These are phyloP conservation scores for Piper betle DNA, from an alignment of 164 flowering plant species.

Conservation along the genomic window DNA sequence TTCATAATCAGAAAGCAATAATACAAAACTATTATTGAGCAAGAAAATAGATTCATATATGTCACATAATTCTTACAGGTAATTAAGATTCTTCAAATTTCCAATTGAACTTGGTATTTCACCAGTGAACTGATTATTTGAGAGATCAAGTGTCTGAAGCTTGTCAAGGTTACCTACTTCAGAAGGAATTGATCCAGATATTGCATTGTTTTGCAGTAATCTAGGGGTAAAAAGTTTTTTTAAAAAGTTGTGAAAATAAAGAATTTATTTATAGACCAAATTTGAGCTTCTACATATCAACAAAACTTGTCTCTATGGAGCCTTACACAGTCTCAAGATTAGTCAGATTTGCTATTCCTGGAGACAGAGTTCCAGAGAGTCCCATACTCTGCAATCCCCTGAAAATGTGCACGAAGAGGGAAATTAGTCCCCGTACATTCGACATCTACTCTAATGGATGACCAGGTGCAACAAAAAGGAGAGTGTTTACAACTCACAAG, in stretches of 20 bases:
- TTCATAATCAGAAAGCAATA: background rate
- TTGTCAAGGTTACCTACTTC: slow-evolving; percentile 63
- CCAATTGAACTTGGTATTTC: slow-evolving; percentile 73
- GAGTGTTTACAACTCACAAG: slow-evolving; percentile 40
- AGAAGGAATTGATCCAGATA: slow-evolving; percentile 73
- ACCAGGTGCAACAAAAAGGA: background rate
- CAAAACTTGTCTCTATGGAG: background rate
- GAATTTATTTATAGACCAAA: background rate
- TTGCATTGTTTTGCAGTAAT: slow-evolving; percentile 80
- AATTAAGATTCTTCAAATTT: slow-evolving; percentile 60
- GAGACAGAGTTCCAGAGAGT: slow-evolving; percentile 72
- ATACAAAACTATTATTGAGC: background rate
- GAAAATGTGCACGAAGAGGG: slow-evolving; percentile 4
- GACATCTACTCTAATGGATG: no score
- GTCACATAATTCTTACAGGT: slow-evolving; percentile 42
- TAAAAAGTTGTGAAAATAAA: background rate
- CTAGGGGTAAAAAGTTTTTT: slow-evolving; percentile 23
- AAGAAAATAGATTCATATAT: background rate
- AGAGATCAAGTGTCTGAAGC: slow-evolving; percentile 85
- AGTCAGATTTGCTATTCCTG: slow-evolving; percentile 68
- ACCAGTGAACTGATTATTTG: slow-evolving; percentile 60
- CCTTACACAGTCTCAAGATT: slow-evolving; percentile 84
- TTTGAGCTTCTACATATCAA: background rate
- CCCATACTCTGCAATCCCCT: slow-evolving; percentile 86
- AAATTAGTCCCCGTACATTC: no score